Conservation (phyloP, 2,329 filamentous ascomycete species). For the Nemania sp. region DNA sequence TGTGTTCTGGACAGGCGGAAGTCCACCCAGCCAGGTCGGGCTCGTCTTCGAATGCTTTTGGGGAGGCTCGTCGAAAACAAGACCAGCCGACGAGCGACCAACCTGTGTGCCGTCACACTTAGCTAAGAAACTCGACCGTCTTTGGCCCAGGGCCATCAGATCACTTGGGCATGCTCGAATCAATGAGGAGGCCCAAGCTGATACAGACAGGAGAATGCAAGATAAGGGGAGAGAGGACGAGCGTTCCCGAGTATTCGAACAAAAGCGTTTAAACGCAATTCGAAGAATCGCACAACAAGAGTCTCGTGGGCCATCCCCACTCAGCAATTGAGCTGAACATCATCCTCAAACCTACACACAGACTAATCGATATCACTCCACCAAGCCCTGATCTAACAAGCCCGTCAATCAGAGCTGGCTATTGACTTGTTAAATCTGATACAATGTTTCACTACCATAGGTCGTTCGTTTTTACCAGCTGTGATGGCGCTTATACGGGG, state of each 20-base stretch:
- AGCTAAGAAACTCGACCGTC: constrained; percentile 54
- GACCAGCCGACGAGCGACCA: constrained; percentile 44
- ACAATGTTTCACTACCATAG: not conserved
- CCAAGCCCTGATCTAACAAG: not conserved
- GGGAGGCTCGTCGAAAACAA: constrained; percentile 56
- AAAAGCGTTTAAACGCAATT: constrained; percentile 51
- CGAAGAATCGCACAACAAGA: constrained; percentile 42
- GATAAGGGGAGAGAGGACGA: constrained; percentile 53
- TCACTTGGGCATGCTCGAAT: constrained; percentile 49
- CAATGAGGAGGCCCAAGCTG: constrained; percentile 50
- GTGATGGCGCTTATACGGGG: not conserved
- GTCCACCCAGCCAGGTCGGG: constrained; percentile 47
- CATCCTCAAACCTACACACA: constrained; percentile 15
- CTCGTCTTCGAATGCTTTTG: constrained; percentile 60
- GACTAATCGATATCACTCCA: constrained; percentile 1
- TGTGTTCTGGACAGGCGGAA: constrained; percentile 65
- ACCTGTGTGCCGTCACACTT: constrained; percentile 45
- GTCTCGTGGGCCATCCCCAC: constrained; percentile 27
- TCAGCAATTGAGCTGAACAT: constrained; percentile 17
- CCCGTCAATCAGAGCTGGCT: not conserved
- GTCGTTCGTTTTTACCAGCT: not conserved
- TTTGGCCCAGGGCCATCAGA: constrained; percentile 52
- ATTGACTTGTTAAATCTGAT: not conserved
- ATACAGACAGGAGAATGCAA: constrained; percentile 49
- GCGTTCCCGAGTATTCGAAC: constrained; percentile 56